phyloP scores from a whole-genome alignment of 495 filamentous ascomycete genomes.

The Collariella sp. region DNA sequence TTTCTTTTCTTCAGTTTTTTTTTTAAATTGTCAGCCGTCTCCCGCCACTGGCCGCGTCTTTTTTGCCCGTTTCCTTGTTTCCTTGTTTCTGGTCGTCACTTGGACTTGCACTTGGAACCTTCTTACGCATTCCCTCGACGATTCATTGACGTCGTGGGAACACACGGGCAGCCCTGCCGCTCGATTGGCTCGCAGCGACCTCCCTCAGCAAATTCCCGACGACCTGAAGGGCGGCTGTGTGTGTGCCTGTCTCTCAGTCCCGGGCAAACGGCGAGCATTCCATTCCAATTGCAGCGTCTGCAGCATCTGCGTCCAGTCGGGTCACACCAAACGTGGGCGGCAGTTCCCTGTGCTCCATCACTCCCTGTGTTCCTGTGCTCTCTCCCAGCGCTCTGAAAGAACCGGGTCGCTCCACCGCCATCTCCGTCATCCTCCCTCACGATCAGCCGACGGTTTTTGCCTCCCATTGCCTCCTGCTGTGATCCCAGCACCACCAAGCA shows the following conservation, averaged over 20 bases:
- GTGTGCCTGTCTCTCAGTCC: too few relatives aligned
- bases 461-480: background rate
- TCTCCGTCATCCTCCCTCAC: conserved; percentile 12
- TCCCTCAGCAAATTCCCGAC: background rate
- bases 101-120: background rate
- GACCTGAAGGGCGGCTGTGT: conserved; percentile 7
- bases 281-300: background rate
- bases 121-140: background rate
- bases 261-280: conserved; percentile 6
- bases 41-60: background rate
- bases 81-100: background rate
- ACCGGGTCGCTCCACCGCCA: conserved; percentile 10
- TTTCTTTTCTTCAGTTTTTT: background rate
- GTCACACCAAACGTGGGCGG: background rate
- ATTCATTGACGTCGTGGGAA: conserved; percentile 8
- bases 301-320: background rate
- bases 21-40: background rate
- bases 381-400: too few relatives aligned
- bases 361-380: background rate
- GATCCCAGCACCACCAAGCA: background rate
- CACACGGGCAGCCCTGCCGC: background rate
- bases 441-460: conserved; percentile 16
- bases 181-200: background rate
- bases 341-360: background rate
- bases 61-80: background rate